Conservation (phyloP, 331 rosid genomes). For the Acacia pycnantha region DNA sequence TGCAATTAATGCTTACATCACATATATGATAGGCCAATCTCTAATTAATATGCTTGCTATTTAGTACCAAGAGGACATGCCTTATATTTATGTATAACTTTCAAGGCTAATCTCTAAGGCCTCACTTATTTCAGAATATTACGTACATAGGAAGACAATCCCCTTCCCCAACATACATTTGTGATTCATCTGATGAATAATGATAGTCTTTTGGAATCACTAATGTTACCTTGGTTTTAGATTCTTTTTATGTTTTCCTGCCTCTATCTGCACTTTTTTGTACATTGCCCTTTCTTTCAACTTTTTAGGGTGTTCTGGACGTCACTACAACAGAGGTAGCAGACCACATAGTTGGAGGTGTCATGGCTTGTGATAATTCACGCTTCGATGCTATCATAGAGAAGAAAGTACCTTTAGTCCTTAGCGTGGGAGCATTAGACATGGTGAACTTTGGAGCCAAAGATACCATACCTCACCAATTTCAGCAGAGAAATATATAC, state of each 20-base stretch:
- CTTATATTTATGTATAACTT: neutral
- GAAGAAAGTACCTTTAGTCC: conserved; percentile 69
- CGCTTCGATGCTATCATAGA: conserved; percentile 77
- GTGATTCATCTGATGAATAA: conserved; percentile 11
- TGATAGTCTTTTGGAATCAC: conserved; percentile 1
- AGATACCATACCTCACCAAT: conserved; percentile 66
- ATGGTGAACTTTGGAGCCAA: conserved; percentile 88
- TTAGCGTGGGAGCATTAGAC: conserved; percentile 90
- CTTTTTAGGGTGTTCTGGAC: conserved; percentile 76
- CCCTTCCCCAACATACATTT: neutral
- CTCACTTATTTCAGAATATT: neutral
- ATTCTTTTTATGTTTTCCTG: conserved; percentile 17
- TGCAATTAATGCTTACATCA: neutral
- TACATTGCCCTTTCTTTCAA: conserved; percentile 5
- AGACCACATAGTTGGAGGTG: conserved; percentile 79
- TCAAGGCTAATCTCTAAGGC: neutral
- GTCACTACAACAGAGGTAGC: conserved; percentile 94
- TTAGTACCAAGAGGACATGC: neutral
- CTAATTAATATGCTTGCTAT: conserved; percentile 1
- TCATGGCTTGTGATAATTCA: conserved; percentile 82
- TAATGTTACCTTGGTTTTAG: conserved; percentile 18
- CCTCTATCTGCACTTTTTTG: conserved; percentile 22
- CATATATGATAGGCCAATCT: neutral
- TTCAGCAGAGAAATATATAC: conserved; percentile 65
- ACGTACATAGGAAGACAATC: neutral